Percentiles rank a stretch among this genome's conserved stretches.
Conservation (phyloP, 192 early-diverging fungal genomes). For the Coemansia sp. region DNA sequence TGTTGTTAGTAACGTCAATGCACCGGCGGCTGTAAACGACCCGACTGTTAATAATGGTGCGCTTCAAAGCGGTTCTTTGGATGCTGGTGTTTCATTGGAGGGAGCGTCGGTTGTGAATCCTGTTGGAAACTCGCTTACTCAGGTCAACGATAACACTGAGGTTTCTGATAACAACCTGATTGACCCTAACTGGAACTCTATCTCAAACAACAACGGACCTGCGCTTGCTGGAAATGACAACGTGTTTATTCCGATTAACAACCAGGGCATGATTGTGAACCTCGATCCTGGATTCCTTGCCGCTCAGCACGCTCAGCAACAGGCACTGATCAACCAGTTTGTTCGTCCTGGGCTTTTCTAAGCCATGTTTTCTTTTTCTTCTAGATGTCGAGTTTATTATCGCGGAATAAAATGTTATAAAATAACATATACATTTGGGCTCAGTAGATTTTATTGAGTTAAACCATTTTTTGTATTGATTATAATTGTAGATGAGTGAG, state of each 20-base stretch:
- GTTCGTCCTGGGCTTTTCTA: slow-evolving; percentile 28
- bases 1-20: slow-evolving; percentile 35
- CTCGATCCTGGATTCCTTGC: slow-evolving; percentile 27
- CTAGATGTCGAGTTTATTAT: too few species aligned
- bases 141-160: slow-evolving; percentile 49
- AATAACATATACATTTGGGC: too few species aligned
- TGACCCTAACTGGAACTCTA: slow-evolving; percentile 38
- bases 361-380: too few species aligned
- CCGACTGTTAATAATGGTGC: slow-evolving; percentile 44
- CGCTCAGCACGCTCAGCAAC: slow-evolving; percentile 31
- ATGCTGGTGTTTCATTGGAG: slow-evolving; percentile 34
- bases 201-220: slow-evolving; percentile 44
- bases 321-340: slow-evolving; percentile 36
- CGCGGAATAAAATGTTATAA: too few species aligned
- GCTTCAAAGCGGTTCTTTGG: slow-evolving; percentile 18
- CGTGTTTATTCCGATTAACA: slow-evolving; percentile 38
- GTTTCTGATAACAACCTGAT: slow-evolving; percentile 41
- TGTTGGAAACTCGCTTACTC: slow-evolving; percentile 43
- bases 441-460: too few species aligned
- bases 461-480: too few species aligned
- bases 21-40: slow-evolving; percentile 34
- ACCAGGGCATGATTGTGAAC: slow-evolving; percentile 51
- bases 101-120: slow-evolving; percentile 30
- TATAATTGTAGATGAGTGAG: too few species aligned
- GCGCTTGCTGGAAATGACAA: slow-evolving; percentile 44